Evolutionary conservation across 225 moss, liverwort and hornwort genomes (phyloP), one percentile per base, ranked within the genome.

Genomic region (Lunularia cruciata): DNA sequence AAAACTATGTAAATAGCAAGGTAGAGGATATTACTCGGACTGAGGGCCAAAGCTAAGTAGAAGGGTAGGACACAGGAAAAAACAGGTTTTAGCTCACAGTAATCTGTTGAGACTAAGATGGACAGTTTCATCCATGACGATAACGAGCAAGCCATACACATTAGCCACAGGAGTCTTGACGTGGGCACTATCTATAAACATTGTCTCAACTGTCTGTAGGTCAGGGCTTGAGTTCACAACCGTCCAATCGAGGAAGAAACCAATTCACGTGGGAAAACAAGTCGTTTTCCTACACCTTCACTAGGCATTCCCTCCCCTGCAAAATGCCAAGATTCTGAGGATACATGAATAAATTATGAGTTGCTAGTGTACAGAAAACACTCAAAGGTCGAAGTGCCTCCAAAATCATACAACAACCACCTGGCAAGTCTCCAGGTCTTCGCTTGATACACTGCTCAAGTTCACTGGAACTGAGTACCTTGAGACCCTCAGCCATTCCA

Each of bases 341-440:
- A 67, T 53, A 51, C 39, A 72, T 60, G 60, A 72, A 72, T 52
- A 32, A 45, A 61, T 61, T 38, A 26, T 67, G 60, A 65, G 52
- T 46, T 60, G 59, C 66, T 60, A 72, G 25, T 51, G 46, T 77
- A 53, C 60, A 72, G 52, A 60, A 67, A 63, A 66, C 58, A 65
- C 47, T 15, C 19, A 58, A 11, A 27, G 23, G 37, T 49, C 20
- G 11, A 71, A 45, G 39, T 51, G 77, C 43, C 60, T 59, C 20
- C 27, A 66, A 33, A 66, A 55, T 26, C 58, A 49, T 42, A 39
- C 45, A 26, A 48, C 39, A 9, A 58, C 47, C 46, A 65, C 47
- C 57, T 66, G 51, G 33, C 49, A 45, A 66, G 71, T 25, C 76
- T 48, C 51, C 7, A 57, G 34, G 57, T 18, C 67, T 37, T 36